Evolutionary conservation across 2,329 filamentous ascomycete species (phyloP), one percentile per base, ranked within the genome.

Genomic region (Byssochlamys sp.): DNA sequence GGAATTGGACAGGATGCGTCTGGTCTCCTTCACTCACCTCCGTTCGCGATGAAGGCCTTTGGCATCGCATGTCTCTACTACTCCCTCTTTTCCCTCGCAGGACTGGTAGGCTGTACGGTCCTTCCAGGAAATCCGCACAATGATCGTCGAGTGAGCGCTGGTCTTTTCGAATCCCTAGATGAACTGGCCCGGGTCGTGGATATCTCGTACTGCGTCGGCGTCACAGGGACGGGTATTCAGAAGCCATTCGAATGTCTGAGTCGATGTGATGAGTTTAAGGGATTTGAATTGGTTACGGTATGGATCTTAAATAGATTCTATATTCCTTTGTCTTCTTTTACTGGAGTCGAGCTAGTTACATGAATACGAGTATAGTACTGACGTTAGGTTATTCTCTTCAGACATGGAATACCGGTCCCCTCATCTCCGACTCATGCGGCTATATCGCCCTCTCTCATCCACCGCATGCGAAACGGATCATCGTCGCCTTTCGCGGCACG

Each of bases 401-500:
- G 71, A 89, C 91, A 10, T 99, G 91, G 88, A 91, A 95, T 68
- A 96, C 94, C 0, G 94, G 94, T 0, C 80, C 87, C 10, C 78
- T 96, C 29, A 80, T 96, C 67, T 88, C 87, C 60, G 94, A 97
- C 73, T 95, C 89, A 64, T 96, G 91, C 72, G 94, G 94, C 60
- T 99, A 95, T 73, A 85, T 97, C 57, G 91, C 89, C 0, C 77
- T 97, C n/a, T 91, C 94, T 61, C 88, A 95, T 68, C 64, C 75
- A 2, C 81, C 81, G 2, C 77, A 75, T 3, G 71, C 75, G 24
- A 79, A 80, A 52, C 80, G 85, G 58, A 88, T 99, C 57, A 79
- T 97, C 52, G 82, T 97, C 39, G 91, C 91, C 7, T 97, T 97
- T 67, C 85, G 94, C 52, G 94, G 94, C 26, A 97, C 94, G 12